phyloP scores from a whole-genome alignment of 805 yeast species.

The Starmerella powellii region DNA sequence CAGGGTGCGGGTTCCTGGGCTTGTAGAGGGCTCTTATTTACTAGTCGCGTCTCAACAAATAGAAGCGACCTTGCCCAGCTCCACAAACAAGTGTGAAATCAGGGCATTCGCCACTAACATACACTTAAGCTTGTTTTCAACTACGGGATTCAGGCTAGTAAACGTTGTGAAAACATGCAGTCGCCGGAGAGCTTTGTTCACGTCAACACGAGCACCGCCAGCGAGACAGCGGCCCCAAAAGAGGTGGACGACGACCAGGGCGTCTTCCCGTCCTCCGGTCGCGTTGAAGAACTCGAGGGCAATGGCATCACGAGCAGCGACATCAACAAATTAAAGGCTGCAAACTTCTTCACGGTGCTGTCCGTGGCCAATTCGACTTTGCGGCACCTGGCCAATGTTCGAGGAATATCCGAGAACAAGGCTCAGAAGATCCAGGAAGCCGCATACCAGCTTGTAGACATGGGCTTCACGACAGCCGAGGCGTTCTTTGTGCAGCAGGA shows the following conservation, averaged over 20 bases:
- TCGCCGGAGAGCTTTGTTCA: constrained; percentile 8
- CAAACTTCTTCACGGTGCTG: constrained; percentile 82
- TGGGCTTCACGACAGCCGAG: constrained; percentile 96
- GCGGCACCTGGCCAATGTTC: constrained; percentile 59
- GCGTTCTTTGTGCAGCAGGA: constrained; percentile 84
- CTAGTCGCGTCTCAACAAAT: no score
- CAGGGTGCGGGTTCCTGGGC: no score
- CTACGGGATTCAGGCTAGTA: no score
- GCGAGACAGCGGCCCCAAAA: background rate
- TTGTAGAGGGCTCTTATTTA: no score
- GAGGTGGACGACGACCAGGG: constrained; percentile 8
- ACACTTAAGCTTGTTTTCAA: no score
- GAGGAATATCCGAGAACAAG: constrained; percentile 91
- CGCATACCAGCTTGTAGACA: constrained; percentile 76
- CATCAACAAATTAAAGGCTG: constrained; percentile 64
- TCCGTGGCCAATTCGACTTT: constrained; percentile 88
- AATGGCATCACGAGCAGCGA: constrained; percentile 78
- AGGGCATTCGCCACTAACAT: no score
- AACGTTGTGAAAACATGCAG: constrained; percentile 9
- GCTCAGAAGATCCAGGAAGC: constrained; percentile 75
- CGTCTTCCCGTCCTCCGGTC: constrained; percentile 9
- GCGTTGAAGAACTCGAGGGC: constrained; percentile 35
- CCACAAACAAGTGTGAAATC: background rate
- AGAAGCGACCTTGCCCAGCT: background rate
- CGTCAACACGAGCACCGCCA: background rate